A percentile compares a stretch with the other conserved stretches of the same genome.
These are phyloP conservation scores for Boletus insuetus DNA, from an alignment of 768 basidiomycete genomes.

Conservation along the genomic window DNA sequence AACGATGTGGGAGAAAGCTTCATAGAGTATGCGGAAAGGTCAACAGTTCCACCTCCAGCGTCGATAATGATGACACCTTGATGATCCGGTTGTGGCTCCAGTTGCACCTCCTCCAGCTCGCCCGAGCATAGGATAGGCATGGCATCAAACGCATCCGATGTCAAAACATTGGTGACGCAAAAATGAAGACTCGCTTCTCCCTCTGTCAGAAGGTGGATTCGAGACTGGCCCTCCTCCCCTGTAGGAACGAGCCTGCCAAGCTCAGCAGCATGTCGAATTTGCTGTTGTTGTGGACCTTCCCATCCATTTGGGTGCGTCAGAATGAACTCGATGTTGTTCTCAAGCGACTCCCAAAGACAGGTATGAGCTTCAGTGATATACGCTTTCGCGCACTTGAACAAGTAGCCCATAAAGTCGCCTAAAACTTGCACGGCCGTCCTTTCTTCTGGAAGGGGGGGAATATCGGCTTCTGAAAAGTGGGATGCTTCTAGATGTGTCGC, in stretches of 20 bases:
- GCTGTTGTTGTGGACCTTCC: slow-evolving; percentile 55
- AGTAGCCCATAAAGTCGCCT: slow-evolving; percentile 42
- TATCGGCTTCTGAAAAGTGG: slow-evolving; percentile 20
- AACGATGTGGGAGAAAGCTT: slow-evolving; percentile 37
- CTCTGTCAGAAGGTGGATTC: slow-evolving; percentile 56
- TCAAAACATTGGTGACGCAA: slow-evolving; percentile 46
- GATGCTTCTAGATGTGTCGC: slow-evolving; percentile 26
- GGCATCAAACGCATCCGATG: slow-evolving; percentile 24
- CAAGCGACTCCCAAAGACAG: slow-evolving; percentile 42
- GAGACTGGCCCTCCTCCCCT: slow-evolving; percentile 33
- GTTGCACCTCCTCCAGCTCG: slow-evolving; percentile 20
- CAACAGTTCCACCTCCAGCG: slow-evolving; percentile 44
- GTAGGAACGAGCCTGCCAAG: slow-evolving; percentile 48
- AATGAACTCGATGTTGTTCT: slow-evolving; percentile 45
- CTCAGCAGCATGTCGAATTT: slow-evolving; percentile 51
- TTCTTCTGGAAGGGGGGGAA: slow-evolving; percentile 10
- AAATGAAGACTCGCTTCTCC: slow-evolving; percentile 57
- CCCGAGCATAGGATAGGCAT: slow-evolving; percentile 7
- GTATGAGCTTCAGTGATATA: slow-evolving; percentile 46
- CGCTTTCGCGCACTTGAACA: slow-evolving; percentile 39
- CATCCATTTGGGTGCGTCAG: slow-evolving; percentile 63
- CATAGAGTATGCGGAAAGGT: slow-evolving; percentile 40
- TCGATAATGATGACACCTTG: slow-evolving; percentile 45
- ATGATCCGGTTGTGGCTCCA: slow-evolving; percentile 14
- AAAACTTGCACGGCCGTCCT: slow-evolving; percentile 20